A percentile compares a stretch with the other conserved stretches of the same genome.
Conservation (phyloP, 192 early-diverging fungal genomes). For the Gaertneriomyces sp. region DNA sequence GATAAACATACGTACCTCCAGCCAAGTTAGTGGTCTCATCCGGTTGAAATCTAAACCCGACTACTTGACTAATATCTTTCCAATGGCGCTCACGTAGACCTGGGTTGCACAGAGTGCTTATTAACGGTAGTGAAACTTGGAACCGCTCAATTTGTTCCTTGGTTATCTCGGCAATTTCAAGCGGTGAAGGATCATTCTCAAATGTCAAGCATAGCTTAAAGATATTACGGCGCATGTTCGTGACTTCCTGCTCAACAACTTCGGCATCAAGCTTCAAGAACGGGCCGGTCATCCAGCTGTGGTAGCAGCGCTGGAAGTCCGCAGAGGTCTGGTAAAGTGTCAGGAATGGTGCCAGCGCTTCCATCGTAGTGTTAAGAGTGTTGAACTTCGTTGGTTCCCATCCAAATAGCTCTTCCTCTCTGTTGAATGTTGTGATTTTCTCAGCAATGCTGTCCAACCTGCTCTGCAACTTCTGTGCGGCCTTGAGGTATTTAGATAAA, state of each 20-base stretch:
- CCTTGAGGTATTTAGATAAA: conserved; percentile 56
- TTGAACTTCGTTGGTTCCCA: conserved; percentile 56
- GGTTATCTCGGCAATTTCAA: conserved; percentile 53
- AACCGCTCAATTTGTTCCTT: conserved; percentile 62
- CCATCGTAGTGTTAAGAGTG: conserved; percentile 37
- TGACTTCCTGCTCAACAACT: conserved; percentile 56
- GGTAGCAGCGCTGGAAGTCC: conserved; percentile 59
- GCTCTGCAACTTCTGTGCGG: conserved; percentile 56
- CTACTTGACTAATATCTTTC: conserved; percentile 57
- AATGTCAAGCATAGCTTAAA: conserved; percentile 49
- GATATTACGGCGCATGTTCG: conserved; percentile 58
- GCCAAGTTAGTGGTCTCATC: conserved; percentile 54
- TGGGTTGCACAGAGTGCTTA: conserved; percentile 57
- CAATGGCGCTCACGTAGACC: conserved; percentile 57
- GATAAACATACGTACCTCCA: neutral
- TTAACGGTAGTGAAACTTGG: conserved; percentile 55
- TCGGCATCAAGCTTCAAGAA: conserved; percentile 61
- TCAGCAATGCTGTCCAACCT: conserved; percentile 53
- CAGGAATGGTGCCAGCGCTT: conserved; percentile 49
- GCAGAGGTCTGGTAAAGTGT: conserved; percentile 59
- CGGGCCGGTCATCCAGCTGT: conserved; percentile 58
- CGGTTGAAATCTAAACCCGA: conserved; percentile 59
- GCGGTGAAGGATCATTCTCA: conserved; percentile 43
- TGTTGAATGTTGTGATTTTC: conserved; percentile 46
- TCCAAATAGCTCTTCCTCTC: conserved; percentile 57